phyloP scores from a whole-genome alignment of 2,329 filamentous ascomycete species.

The Seiridium unicorne region DNA sequence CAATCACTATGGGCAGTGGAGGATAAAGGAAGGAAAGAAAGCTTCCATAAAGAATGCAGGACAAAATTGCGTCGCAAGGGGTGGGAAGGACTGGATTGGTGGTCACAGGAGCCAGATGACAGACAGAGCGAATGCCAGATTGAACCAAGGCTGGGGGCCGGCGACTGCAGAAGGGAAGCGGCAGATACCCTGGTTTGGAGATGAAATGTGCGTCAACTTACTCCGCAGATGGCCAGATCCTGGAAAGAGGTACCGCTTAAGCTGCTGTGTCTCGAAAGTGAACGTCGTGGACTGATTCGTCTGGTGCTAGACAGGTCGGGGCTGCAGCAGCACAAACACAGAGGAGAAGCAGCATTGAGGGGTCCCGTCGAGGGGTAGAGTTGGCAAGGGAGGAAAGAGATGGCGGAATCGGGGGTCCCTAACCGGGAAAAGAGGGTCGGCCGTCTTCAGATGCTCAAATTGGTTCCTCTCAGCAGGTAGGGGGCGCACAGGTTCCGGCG shows the following conservation, averaged over 20 bases:
- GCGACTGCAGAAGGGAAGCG: slow-evolving; percentile 1
- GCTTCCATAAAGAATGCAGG: slow-evolving; percentile 2
- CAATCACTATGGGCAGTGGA: background rate
- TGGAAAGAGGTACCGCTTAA: background rate
- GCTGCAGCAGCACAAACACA: background rate
- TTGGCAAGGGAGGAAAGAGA: background rate
- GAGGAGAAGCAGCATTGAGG: slow-evolving; percentile 3
- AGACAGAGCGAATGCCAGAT: background rate
- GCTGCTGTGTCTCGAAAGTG: background rate
- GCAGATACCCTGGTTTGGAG: slow-evolving; percentile 3
- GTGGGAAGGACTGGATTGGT: background rate
- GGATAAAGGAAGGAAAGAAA: slow-evolving; percentile 7
- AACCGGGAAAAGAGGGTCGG: slow-evolving; percentile 2
- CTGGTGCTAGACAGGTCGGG: background rate
- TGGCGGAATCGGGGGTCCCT: background rate
- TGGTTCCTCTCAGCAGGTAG: too few species aligned
- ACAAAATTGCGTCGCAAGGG: background rate
- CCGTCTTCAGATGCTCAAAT: background rate
- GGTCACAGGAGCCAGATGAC: background rate
- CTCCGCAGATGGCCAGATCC: slow-evolving; percentile 11
- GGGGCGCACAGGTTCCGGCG: too few species aligned
- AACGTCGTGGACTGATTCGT: slow-evolving; percentile 2
- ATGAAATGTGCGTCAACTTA: slow-evolving; percentile 13
- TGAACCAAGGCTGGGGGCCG: background rate
- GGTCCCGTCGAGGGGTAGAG: background rate